A percentile compares a stretch with the other conserved stretches of the same genome.
Conservation (phyloP, 2,329 filamentous ascomycete species). For the Fragosphaeria purpurea region DNA sequence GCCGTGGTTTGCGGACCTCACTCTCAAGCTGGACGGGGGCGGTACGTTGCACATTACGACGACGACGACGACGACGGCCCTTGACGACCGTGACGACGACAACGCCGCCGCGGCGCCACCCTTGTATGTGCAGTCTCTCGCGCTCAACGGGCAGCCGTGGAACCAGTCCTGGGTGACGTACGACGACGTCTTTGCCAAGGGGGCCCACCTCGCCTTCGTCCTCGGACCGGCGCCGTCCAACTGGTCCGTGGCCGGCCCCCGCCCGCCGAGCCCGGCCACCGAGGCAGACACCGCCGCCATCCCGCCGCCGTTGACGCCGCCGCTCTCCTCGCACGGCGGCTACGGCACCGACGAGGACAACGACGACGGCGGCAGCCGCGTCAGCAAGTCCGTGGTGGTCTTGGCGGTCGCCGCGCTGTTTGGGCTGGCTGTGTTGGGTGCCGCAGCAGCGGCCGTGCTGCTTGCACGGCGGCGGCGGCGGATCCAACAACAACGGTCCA, state of each 20-base stretch:
- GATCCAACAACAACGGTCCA: too few relatives aligned
- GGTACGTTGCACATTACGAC: slow-evolving; percentile 46
- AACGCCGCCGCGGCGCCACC: slow-evolving; percentile 12
- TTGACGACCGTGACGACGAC: slow-evolving; percentile 26
- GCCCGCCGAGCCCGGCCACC: slow-evolving; percentile 1
- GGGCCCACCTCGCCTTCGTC: slow-evolving; percentile 54
- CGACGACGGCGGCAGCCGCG: too few relatives aligned
- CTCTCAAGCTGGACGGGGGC: slow-evolving; percentile 44
- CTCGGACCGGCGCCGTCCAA: slow-evolving; percentile 41
- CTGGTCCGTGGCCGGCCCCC: slow-evolving; percentile 29
- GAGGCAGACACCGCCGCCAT: not conserved
- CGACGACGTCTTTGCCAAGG: slow-evolving; percentile 54
- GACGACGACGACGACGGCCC: slow-evolving; percentile 29
- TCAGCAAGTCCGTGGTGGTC: too few relatives aligned
- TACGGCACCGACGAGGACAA: too few relatives aligned
- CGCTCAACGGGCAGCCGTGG: slow-evolving; percentile 55
- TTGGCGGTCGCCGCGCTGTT: too few relatives aligned
- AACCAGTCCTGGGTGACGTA: slow-evolving; percentile 55
- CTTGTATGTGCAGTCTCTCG: slow-evolving; percentile 55
- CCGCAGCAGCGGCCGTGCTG: too few relatives aligned
- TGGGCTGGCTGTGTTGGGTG: too few relatives aligned
- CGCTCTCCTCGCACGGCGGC: not conserved
- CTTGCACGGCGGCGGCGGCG: too few relatives aligned
- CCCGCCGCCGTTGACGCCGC: not conserved
- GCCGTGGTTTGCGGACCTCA: slow-evolving; percentile 52